Conservation (phyloP, 495 filamentous ascomycete species). For the Penicillium macrosclerotiorum region DNA sequence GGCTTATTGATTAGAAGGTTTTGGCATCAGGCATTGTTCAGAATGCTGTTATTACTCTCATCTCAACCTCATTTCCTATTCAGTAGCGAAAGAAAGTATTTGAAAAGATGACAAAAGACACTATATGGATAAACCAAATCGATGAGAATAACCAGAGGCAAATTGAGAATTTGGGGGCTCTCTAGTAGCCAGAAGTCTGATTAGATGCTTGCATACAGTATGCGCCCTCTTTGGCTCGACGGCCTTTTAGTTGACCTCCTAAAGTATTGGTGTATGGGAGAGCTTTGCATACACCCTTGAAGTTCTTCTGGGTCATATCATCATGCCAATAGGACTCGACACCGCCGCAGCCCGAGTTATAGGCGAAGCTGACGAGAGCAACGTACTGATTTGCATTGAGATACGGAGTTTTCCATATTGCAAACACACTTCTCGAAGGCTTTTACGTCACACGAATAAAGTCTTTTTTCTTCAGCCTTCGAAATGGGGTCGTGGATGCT, state of each 20-base stretch:
- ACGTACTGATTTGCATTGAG: slow-evolving; percentile 53
- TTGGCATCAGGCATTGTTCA: too few species aligned
- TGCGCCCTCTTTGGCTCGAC: slow-evolving; percentile 4
- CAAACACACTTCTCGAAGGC: slow-evolving; percentile 35
- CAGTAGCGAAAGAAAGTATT: too few species aligned
- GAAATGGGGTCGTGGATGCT: slow-evolving; percentile 15
- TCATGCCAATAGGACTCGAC: slow-evolving; percentile 8
- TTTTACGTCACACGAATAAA: slow-evolving; percentile 13
- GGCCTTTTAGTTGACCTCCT: slow-evolving; percentile 2
- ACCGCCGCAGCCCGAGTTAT: slow-evolving; percentile 51
- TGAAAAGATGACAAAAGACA: too few species aligned
- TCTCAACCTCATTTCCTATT: too few species aligned
- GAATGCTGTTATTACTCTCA: too few species aligned
- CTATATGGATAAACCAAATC: too few species aligned
- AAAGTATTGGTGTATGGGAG: slow-evolving; percentile 10
- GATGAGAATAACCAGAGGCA: too few species aligned
- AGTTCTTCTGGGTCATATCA: slow-evolving; percentile 14
- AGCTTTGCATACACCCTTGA: slow-evolving; percentile 10
- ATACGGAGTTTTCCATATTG: slow-evolving; percentile 24
- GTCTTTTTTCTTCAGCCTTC: slow-evolving; percentile 12
- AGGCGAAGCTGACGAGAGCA: slow-evolving; percentile 47
- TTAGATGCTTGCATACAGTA: slow-evolving; percentile 7
- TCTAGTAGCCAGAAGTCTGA: slow-evolving; percentile 8
- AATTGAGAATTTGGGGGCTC: too few species aligned
- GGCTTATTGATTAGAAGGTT: too few species aligned